phyloP scores from a whole-genome alignment of 805 yeast genomes.

The Brettanomyces nanus region DNA sequence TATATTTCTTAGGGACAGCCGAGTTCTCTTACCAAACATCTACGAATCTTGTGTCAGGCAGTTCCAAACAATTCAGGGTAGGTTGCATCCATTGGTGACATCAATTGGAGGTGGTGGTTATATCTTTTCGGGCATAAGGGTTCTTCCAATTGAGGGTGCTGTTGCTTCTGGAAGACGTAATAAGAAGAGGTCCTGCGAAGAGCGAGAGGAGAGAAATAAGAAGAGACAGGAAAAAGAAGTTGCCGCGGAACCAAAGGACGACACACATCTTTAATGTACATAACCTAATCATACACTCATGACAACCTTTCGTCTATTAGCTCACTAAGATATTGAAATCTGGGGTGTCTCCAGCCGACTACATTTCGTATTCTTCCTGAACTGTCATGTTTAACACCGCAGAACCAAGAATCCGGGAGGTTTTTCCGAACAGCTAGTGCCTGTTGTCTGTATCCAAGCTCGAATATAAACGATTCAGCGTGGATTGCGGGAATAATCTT shows the following conservation, averaged over 20 bases:
- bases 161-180: slow-evolving; percentile 65
- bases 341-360: slow-evolving; percentile 42
- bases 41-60: slow-evolving; percentile 76
- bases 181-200: slow-evolving; percentile 21
- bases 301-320: slow-evolving; percentile 10
- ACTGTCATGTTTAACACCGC: slow-evolving; percentile 47
- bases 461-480: slow-evolving; percentile 63
- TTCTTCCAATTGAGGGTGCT: slow-evolving; percentile 57
- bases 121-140: slow-evolving; percentile 69
- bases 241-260: not conserved
- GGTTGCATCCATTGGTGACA: slow-evolving; percentile 93
- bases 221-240: slow-evolving; percentile 7
- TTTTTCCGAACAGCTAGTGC: slow-evolving; percentile 22
- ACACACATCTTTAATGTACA: not conserved
- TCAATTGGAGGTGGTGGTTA: slow-evolving; percentile 90
- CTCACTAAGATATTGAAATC: slow-evolving; percentile 8
- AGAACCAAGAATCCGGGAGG: slow-evolving; percentile 21
- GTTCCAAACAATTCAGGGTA: slow-evolving; percentile 89
- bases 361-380: slow-evolving; percentile 50
- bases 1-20: slow-evolving; percentile 53
- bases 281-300: not conserved
- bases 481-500: slow-evolving; percentile 31
- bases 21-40: slow-evolving; percentile 76
- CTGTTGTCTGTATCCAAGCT: slow-evolving; percentile 61
- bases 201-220: slow-evolving; percentile 5